These are phyloP conservation scores for Cucumis variabilis DNA, from an alignment of 331 rosid genomes.

Conservation along the genomic window DNA sequence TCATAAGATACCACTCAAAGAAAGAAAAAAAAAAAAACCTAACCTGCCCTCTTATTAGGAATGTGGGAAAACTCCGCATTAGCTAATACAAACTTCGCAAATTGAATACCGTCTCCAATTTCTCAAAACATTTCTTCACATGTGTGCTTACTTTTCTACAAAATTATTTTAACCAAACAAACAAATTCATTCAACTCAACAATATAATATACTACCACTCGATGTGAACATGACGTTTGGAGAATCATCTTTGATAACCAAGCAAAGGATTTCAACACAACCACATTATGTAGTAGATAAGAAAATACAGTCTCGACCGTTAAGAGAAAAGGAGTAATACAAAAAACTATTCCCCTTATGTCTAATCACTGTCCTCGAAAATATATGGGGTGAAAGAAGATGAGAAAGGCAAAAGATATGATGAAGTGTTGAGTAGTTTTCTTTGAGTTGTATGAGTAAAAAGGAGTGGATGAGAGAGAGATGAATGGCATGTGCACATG, in stretches of 20 bases:
- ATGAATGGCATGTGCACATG: slow-evolving; percentile 24
- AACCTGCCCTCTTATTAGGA: not conserved
- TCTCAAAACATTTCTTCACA: not conserved
- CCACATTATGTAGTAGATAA: not conserved
- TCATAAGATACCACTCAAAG: too few species aligned
- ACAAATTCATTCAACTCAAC: not conserved
- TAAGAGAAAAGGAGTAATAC: not conserved
- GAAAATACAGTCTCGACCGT: not conserved
- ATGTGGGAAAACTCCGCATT: not conserved
- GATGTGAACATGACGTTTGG: not conserved
- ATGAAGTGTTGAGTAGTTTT: slow-evolving; percentile 2
- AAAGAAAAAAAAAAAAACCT: not conserved
- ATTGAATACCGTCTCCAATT: not conserved
- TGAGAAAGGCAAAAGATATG: not conserved
- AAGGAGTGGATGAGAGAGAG: slow-evolving; percentile 18
- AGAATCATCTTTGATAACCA: not conserved
- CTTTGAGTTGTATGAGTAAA: slow-evolving; percentile 11
- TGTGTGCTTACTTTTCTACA: not conserved
- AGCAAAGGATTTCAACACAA: not conserved
- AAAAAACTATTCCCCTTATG: not conserved
- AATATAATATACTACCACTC: not conserved
- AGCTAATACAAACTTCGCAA: not conserved
- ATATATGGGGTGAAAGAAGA: not conserved
- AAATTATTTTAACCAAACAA: not conserved
- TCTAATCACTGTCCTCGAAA: not conserved